Percentiles rank a stretch among this genome's conserved stretches.
These are phyloP conservation scores for Arthrobotrys sphaeroides DNA, from an alignment of 2,329 filamentous ascomycete species.

Conservation along the genomic window DNA sequence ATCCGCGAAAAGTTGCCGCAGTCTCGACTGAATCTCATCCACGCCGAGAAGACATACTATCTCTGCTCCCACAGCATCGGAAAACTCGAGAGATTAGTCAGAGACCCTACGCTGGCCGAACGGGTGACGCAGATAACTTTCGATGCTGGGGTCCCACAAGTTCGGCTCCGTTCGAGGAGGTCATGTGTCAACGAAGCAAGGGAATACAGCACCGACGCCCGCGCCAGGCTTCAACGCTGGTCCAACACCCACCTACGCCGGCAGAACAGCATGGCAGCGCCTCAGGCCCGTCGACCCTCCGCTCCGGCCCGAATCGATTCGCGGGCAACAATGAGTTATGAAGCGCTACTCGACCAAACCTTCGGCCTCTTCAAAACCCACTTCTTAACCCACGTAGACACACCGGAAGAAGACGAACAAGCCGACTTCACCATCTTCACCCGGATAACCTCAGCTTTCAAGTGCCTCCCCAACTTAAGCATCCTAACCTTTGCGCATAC, in stretches of 20 bases:
- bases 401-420: background rate
- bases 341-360: conserved; percentile 2
- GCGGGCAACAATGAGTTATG: background rate
- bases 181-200: conserved; percentile 32
- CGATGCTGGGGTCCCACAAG: conserved; percentile 22
- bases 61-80: conserved; percentile 41
- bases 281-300: background rate
- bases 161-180: conserved; percentile 24
- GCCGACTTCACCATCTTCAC: conserved; percentile 21
- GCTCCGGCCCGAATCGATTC: background rate
- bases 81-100: conserved; percentile 25
- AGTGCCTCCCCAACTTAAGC: conserved; percentile 4
- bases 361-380: conserved; percentile 33
- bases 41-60: conserved; percentile 44
- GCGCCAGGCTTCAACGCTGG: conserved; percentile 20
- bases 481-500: conserved; percentile 38
- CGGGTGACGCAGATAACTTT: conserved; percentile 42
- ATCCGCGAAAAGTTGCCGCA: conserved; percentile 22
- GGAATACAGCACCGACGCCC: conserved; percentile 15
- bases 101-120: conserved; percentile 12
- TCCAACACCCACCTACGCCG: conserved; percentile 28
- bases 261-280: background rate
- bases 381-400: background rate
- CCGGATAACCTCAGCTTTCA: conserved; percentile 18
- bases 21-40: conserved; percentile 26